These are phyloP conservation scores for Jasminum sambac DNA, from an alignment of 257 asterid genomes.

Conservation along the genomic window DNA sequence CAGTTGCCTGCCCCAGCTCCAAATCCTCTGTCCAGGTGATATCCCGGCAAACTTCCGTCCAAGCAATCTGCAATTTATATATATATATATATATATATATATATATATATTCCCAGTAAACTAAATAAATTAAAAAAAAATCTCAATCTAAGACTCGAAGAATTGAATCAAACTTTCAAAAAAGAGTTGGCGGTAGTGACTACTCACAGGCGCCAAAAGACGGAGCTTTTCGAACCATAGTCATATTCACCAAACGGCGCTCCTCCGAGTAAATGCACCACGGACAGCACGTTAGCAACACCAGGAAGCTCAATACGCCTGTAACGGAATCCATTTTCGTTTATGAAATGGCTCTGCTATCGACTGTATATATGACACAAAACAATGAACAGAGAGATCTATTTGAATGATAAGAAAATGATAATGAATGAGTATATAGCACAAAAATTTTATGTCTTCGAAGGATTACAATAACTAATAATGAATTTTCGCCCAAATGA, in stretches of 20 bases:
- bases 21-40: slow-evolving; percentile 81
- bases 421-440: not conserved
- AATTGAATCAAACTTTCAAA: too few relatives aligned
- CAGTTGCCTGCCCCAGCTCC: slow-evolving; percentile 87
- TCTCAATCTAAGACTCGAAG: too few relatives aligned
- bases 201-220: slow-evolving; percentile 62
- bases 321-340: slow-evolving; percentile 30
- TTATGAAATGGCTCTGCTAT: slow-evolving; percentile 1
- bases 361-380: not conserved
- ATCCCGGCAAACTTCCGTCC: slow-evolving; percentile 97
- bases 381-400: not conserved
- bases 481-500: not conserved
- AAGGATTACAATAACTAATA: not conserved
- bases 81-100: too few relatives aligned
- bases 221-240: slow-evolving; percentile 61
- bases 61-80: slow-evolving; percentile 57
- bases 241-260: slow-evolving; percentile 55
- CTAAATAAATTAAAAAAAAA: not conserved
- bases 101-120: not conserved
- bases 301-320: slow-evolving; percentile 26
- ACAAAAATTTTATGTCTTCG: not conserved
- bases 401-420: not conserved
- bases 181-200: not conserved
- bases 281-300: slow-evolving; percentile 45
- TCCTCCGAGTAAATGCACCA: slow-evolving; percentile 33